Percentiles rank a stretch among this genome's conserved stretches.
These are phyloP conservation scores for Seiridium cupressi DNA, from an alignment of 2,329 filamentous ascomycete genomes.

Conservation along the genomic window DNA sequence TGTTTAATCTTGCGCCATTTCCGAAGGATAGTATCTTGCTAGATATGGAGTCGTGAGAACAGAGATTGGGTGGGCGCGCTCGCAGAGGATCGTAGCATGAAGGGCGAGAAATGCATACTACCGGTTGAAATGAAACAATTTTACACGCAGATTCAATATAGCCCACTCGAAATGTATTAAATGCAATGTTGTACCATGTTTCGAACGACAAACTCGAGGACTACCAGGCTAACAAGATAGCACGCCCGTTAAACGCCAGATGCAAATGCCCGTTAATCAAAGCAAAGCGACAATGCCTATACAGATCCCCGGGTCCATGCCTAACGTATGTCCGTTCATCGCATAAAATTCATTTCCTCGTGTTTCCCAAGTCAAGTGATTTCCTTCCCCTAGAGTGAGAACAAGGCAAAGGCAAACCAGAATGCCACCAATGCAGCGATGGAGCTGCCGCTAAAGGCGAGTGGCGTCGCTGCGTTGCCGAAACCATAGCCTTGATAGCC, in stretches of 20 bases:
- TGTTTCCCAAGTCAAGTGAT: background rate
- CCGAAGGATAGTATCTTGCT: too few species aligned
- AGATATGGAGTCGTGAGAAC: too few species aligned
- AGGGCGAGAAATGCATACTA: too few species aligned
- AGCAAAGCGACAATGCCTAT: too few species aligned
- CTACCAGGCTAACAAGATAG: background rate
- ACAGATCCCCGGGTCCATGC: too few species aligned
- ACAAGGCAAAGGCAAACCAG: background rate
- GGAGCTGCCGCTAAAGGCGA: background rate
- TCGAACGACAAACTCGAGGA: background rate
- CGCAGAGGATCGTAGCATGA: too few species aligned
- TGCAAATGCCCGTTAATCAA: background rate
- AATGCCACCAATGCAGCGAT: slow-evolving; percentile 15
- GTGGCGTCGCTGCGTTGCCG: slow-evolving; percentile 28
- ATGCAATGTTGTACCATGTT: background rate
- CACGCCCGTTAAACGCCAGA: background rate
- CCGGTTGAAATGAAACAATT: background rate
- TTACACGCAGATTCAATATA: background rate
- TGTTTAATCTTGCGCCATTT: too few species aligned
- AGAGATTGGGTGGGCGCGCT: too few species aligned
- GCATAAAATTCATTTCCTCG: background rate
- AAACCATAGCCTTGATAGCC: slow-evolving; percentile 56
- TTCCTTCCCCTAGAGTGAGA: background rate
- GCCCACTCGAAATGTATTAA: background rate
- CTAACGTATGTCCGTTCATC: background rate